phyloP scores from a whole-genome alignment of 306 rosid genomes.

The Casuarina cunninghamiana region DNA sequence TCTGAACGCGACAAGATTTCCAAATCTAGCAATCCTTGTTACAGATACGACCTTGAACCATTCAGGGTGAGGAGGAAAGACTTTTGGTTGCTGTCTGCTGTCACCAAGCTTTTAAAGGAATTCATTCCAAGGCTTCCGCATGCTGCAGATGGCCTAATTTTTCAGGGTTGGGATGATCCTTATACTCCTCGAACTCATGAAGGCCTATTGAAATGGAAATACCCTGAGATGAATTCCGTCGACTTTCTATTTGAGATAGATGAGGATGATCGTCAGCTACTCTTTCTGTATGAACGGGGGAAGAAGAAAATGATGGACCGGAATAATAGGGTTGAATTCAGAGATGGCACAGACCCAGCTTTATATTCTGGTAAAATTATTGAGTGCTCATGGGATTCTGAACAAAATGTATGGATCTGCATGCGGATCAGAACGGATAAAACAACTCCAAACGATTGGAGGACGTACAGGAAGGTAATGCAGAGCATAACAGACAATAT shows the following conservation, averaged over 20 bases:
- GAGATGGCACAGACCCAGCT: constrained; percentile 67
- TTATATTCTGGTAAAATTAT: constrained; percentile 72
- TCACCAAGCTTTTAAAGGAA: constrained; percentile 73
- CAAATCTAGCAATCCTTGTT: constrained; percentile 61
- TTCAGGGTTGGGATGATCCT: constrained; percentile 99
- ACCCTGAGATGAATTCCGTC: constrained; percentile 76
- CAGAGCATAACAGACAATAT: constrained; percentile 86
- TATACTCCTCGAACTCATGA: constrained; percentile 90
- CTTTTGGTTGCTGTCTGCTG: constrained; percentile 94
- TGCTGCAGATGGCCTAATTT: constrained; percentile 93
- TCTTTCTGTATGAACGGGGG: constrained; percentile 73
- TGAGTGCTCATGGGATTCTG: constrained; percentile 74
- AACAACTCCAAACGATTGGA: constrained; percentile 83
- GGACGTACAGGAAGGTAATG: constrained; percentile 86
- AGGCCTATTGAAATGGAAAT: constrained; percentile 96
- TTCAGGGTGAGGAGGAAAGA: constrained; percentile 98
- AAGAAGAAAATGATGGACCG: constrained; percentile 88
- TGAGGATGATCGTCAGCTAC: constrained; percentile 54
- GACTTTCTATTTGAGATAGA: constrained; percentile 85
- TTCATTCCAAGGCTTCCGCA: constrained; percentile 97
- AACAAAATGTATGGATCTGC: constrained; percentile 60
- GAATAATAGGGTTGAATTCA: constrained; percentile 56
- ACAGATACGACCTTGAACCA: constrained; percentile 93
- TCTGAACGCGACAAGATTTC: constrained; percentile 60
- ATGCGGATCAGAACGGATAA: constrained; percentile 79